Percentiles rank a stretch among this genome's conserved stretches.
phyloP scores from a whole-genome alignment of 441 rosid genomes.

The Theobroma grandiflorum region DNA sequence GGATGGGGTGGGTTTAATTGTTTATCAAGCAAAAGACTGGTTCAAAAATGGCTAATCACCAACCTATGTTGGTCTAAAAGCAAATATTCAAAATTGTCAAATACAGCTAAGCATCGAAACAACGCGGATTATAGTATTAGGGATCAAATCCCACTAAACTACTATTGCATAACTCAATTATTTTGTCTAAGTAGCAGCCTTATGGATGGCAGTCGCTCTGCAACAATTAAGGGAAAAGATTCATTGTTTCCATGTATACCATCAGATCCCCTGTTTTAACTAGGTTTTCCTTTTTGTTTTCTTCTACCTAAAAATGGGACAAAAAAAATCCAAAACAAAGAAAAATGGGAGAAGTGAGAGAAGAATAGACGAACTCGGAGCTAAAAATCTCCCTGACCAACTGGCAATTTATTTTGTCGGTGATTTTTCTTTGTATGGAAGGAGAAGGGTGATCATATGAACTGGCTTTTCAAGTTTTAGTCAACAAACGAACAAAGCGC shows the following conservation, averaged over 20 bases:
- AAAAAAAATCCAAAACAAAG: not conserved
- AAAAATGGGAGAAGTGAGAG: not conserved
- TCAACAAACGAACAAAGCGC: not conserved
- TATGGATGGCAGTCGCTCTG: not conserved
- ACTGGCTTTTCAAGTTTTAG: not conserved
- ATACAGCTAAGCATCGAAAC: slow-evolving; percentile 44
- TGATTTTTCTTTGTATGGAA: not conserved
- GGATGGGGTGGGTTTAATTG: not conserved
- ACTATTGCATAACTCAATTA: not conserved
- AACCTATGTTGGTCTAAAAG: not conserved
- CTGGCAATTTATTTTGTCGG: not conserved
- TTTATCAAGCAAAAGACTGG: slow-evolving; percentile 22
- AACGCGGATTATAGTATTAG: not conserved
- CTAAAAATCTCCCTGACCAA: not conserved
- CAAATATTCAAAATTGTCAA: slow-evolving; percentile 7
- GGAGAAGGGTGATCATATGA: not conserved
- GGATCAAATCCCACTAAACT: slow-evolving; percentile 3
- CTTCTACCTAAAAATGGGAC: not conserved
- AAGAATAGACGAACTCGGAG: not conserved
- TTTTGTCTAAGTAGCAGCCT: not conserved
- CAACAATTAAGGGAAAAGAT: not conserved
- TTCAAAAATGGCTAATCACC: slow-evolving; percentile 19
- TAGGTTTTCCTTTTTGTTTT: not conserved
- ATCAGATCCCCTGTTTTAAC: slow-evolving; percentile 4
- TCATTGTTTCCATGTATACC: not conserved